Conservation (phyloP, 257 asterid genomes). For the Solanum gandarillasii region DNA sequence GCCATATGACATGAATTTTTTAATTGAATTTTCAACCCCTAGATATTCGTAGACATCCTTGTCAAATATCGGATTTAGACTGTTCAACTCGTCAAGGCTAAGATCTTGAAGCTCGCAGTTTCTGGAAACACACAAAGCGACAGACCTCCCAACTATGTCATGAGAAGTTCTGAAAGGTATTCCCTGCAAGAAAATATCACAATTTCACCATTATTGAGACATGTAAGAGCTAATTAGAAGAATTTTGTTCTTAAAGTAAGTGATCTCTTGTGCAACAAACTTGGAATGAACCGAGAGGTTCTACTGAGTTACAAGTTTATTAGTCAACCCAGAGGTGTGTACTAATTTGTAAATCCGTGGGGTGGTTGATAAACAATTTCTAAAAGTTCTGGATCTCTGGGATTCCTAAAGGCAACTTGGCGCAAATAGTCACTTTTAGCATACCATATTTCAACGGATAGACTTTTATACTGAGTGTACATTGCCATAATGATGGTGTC, state of each 20-base stretch:
- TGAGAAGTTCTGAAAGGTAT: slow-evolving; percentile 92
- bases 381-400: not conserved
- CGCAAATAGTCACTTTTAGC: no score
- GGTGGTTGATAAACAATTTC: not conserved
- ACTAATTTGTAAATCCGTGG: not conserved
- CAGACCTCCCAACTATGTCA: slow-evolving; percentile 82
- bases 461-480: no score
- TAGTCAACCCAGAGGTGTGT: not conserved
- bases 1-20: slow-evolving; percentile 87
- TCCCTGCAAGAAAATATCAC: slow-evolving; percentile 39
- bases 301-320: not conserved
- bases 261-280: not conserved
- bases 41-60: slow-evolving; percentile 70
- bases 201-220: not conserved
- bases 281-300: not conserved
- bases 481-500: no score
- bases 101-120: slow-evolving; percentile 58
- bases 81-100: slow-evolving; percentile 53
- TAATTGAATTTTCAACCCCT: slow-evolving; percentile 78
- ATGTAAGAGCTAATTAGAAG: not conserved
- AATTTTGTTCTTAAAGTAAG: not conserved
- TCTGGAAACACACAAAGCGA: slow-evolving; percentile 62
- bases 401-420: not conserved
- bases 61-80: slow-evolving; percentile 49
- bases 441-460: no score